Percentiles rank a stretch among this genome's conserved stretches.
phyloP scores from a whole-genome alignment of 768 basidiomycete species.

The Mycena rebaudengoi region DNA sequence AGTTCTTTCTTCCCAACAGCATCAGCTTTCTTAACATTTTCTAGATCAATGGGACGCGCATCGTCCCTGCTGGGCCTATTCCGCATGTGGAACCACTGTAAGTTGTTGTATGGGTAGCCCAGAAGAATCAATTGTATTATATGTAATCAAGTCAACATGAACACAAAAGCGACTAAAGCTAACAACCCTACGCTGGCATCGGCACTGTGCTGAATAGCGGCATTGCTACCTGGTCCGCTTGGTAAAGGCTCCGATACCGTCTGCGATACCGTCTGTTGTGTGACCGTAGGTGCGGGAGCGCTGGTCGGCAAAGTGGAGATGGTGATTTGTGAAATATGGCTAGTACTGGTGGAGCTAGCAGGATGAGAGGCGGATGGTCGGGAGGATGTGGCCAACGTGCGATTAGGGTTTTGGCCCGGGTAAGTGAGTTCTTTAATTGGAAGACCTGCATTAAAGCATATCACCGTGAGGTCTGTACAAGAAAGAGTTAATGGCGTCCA shows the following conservation, averaged over 20 bases:
- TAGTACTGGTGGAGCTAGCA: too few species aligned
- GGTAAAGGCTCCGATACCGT: not conserved
- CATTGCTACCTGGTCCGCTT: too few species aligned
- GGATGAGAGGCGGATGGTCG: too few species aligned
- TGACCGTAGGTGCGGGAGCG: not conserved
- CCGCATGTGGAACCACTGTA: slow-evolving; percentile 73
- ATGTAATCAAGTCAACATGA: too few species aligned
- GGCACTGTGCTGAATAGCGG: too few species aligned
- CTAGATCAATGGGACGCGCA: slow-evolving; percentile 80
- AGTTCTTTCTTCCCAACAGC: not conserved
- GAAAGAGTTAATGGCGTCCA: not conserved
- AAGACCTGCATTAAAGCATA: slow-evolving; percentile 18
- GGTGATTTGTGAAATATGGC: slow-evolving; percentile 21
- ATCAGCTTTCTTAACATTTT: not conserved
- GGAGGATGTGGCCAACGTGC: slow-evolving; percentile 19
- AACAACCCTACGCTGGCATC: too few species aligned
- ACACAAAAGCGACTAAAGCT: too few species aligned
- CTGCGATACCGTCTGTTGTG: slow-evolving; percentile 16
- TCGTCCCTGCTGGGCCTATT: slow-evolving; percentile 80
- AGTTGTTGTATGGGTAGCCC: not conserved
- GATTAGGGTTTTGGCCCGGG: slow-evolving; percentile 23
- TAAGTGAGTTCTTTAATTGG: slow-evolving; percentile 21
- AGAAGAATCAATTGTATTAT: not conserved
- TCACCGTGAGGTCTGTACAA: slow-evolving; percentile 10
- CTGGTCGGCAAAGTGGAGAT: not conserved